A percentile compares a stretch with the other conserved stretches of the same genome.
phyloP scores from a whole-genome alignment of 2,329 filamentous ascomycete species.

The Fusarium tuaranense region DNA sequence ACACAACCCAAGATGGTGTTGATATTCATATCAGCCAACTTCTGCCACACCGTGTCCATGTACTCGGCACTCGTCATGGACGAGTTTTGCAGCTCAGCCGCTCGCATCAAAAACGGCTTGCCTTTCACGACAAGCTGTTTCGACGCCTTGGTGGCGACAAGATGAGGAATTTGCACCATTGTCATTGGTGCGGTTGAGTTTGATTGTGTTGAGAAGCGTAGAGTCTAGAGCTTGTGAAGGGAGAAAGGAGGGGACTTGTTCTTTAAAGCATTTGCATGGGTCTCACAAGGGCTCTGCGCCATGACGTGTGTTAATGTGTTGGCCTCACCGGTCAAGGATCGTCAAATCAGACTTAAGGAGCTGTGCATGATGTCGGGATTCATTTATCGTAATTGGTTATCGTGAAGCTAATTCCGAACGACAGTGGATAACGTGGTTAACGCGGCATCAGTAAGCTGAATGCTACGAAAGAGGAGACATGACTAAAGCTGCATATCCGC shows the following conservation, averaged over 20 bases:
- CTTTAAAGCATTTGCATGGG: not conserved
- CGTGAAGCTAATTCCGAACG: not conserved
- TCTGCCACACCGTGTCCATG: slow-evolving; percentile 45
- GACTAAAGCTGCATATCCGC: not conserved
- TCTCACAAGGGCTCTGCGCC: not conserved
- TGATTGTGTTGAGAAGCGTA: not conserved
- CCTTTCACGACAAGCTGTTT: slow-evolving; percentile 49
- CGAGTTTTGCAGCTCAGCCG: slow-evolving; percentile 49
- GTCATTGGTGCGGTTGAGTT: not conserved
- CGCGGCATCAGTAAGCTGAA: not conserved
- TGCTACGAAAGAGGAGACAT: not conserved
- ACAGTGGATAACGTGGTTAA: not conserved
- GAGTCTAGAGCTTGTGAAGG: not conserved
- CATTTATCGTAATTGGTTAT: not conserved
- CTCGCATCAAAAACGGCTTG: slow-evolving; percentile 48
- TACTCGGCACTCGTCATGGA: slow-evolving; percentile 45
- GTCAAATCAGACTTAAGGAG: not conserved
- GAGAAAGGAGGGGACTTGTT: not conserved
- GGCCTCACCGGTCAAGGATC: not conserved
- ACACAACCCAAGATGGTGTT: slow-evolving; percentile 51
- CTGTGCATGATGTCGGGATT: not conserved
- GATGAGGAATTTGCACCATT: slow-evolving; percentile 4
- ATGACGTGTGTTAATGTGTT: not conserved
- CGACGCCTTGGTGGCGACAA: not conserved
- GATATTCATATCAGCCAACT: slow-evolving; percentile 45